These are phyloP conservation scores for Astrothelium subdiscretum DNA, from an alignment of 495 filamentous ascomycete genomes.

Conservation along the genomic window DNA sequence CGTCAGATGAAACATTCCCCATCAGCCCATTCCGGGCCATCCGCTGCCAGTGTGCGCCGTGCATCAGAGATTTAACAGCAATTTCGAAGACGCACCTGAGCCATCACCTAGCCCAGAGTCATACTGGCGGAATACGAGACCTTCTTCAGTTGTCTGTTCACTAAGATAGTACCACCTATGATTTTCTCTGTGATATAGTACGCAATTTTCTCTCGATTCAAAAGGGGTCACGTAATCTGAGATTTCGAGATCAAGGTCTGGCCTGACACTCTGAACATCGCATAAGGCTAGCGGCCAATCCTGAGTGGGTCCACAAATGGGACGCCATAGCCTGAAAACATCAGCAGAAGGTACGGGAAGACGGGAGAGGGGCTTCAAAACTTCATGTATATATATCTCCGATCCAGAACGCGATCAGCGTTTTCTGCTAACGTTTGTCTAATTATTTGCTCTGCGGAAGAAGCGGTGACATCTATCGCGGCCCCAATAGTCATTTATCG, in stretches of 20 bases:
- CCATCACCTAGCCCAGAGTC: not conserved
- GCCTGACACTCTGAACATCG: not conserved
- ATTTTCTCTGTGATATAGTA: not conserved
- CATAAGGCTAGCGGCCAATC: not conserved
- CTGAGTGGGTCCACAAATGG: not conserved
- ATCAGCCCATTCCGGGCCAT: too few relatives aligned
- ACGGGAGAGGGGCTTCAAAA: not conserved
- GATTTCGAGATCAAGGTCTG: not conserved
- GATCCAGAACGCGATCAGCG: not conserved
- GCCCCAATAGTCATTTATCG: not conserved
- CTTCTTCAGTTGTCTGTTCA: not conserved
- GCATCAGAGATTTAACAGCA: not conserved
- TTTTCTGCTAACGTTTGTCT: not conserved
- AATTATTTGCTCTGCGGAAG: not conserved
- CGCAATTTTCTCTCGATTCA: not conserved
- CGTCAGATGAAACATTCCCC: not conserved
- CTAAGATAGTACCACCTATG: not conserved
- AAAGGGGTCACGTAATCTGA: not conserved
- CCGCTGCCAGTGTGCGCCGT: too few relatives aligned
- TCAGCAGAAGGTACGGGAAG: not conserved
- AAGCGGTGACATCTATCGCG: not conserved
- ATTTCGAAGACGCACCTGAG: not conserved
- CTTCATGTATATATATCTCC: not conserved
- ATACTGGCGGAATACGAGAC: not conserved
- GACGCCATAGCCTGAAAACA: not conserved